Percentiles rank a stretch among this genome's conserved stretches.
These are phyloP conservation scores for Starmera caribaea DNA, from an alignment of 805 yeast genomes.

Conservation along the genomic window DNA sequence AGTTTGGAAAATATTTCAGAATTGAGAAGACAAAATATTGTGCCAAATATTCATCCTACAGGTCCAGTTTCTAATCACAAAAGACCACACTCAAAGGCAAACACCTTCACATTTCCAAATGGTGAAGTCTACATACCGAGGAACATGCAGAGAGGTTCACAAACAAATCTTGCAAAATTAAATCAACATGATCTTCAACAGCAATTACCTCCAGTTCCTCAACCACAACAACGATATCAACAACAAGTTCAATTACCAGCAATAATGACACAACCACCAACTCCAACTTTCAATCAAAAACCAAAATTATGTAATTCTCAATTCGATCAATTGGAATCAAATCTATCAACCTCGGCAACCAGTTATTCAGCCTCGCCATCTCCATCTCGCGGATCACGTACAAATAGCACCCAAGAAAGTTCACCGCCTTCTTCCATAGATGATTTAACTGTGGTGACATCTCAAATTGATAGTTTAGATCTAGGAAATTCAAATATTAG, in stretches of 20 bases:
- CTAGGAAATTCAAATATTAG: neutral
- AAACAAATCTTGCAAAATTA: slow-evolving; percentile 6
- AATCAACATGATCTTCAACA: neutral
- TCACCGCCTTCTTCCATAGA: slow-evolving; percentile 21
- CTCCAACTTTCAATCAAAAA: neutral
- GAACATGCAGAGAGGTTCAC: slow-evolving; percentile 14
- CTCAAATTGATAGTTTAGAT: neutral
- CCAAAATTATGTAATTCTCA: neutral
- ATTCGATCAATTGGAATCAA: neutral
- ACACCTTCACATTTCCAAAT: slow-evolving; percentile 20
- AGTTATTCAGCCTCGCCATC: slow-evolving; percentile 16
- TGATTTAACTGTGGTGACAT: slow-evolving; percentile 9
- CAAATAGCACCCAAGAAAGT: slow-evolving; percentile 15
- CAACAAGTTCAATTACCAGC: neutral
- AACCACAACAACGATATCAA: neutral
- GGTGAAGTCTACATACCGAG: slow-evolving; percentile 21
- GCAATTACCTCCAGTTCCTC: neutral
- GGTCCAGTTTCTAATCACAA: neutral
- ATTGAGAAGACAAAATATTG: no score
- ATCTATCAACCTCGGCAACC: neutral
- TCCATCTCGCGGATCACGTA: slow-evolving; percentile 17
- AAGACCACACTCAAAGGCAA: neutral
- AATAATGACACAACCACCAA: neutral
- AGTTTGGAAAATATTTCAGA: neutral
- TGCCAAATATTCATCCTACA: neutral